phyloP scores from a whole-genome alignment of 768 basidiomycete species.

The Amanita fuliginea region DNA sequence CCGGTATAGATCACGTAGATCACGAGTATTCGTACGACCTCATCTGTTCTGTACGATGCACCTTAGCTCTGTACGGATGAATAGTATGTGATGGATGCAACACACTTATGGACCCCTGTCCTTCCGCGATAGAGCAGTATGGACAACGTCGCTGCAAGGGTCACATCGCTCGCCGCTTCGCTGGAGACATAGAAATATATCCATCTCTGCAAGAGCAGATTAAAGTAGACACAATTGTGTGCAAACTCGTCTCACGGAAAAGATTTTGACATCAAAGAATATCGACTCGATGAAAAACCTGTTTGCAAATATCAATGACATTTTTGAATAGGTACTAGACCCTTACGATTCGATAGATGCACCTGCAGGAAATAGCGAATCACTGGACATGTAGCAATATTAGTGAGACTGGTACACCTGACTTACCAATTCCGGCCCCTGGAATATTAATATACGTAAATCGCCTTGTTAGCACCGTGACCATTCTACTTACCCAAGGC shows the following conservation, averaged over 20 bases:
- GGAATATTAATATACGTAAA: background rate
- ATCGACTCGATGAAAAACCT: too few relatives aligned
- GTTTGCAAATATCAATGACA: too few relatives aligned
- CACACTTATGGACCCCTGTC: slow-evolving; percentile 38
- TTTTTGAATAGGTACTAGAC: too few relatives aligned
- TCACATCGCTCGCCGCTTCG: slow-evolving; percentile 38
- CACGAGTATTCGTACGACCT: slow-evolving; percentile 35
- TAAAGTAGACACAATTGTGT: background rate
- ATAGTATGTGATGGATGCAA: background rate
- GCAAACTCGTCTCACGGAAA: too few relatives aligned
- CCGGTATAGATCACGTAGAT: slow-evolving; percentile 47
- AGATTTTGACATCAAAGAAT: too few relatives aligned
- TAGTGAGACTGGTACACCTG: too few relatives aligned
- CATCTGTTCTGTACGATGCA: slow-evolving; percentile 31
- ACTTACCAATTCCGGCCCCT: slow-evolving; percentile 29
- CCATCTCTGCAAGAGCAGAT: slow-evolving; percentile 21
- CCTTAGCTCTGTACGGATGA: background rate
- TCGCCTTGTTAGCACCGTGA: background rate
- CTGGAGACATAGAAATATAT: slow-evolving; percentile 43
- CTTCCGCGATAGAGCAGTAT: slow-evolving; percentile 35
- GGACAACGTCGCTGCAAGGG: slow-evolving; percentile 37
- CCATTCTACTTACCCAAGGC: slow-evolving; percentile 31
- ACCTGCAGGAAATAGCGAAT: background rate
- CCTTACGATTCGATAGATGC: too few relatives aligned
- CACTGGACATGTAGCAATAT: background rate